Base-by-base conservation (phyloP, 2,329 filamentous ascomycete species). In the Pseudofabraea citricarpa region DNA sequence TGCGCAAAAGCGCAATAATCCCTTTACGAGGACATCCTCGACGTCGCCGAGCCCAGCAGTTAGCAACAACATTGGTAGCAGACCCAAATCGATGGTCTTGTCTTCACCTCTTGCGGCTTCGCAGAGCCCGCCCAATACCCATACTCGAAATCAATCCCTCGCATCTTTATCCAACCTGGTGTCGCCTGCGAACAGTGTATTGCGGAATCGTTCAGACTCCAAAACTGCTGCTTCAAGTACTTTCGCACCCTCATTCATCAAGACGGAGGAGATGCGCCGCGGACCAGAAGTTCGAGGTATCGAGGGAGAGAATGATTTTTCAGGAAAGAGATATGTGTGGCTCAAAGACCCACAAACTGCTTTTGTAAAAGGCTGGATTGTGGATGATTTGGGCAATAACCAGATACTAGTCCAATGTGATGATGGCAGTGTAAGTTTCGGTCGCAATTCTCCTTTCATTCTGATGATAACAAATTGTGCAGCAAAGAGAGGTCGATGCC, bases 301-400 rank as follows among this genome's bases (percentile, higher is more conserved):
- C 47, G 94, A 98, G 67, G 93, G 93, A 50, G 91, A 96, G 61
- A 97, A 96, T 64, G 93, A 98, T 73, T 97, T 98, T 65, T 98
- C 93, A 0, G 94, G 93, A 45, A 97, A 94, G 70, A 81, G 93
- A 71, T 98, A 97, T 72, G 90, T 98, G 52, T 98, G 93, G 94
- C 73, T 98, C 61, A 87, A 85, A 65, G 90, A 98, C 67, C 75
- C 87, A 2, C 79, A 90, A 58, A 76, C 77, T 43, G 93, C 93
- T 1, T 98, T 98, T 63, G 81, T 97, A 42, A 88, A 90, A 55
- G 94, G 91, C 4, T 91, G 90, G 80, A 82, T 98, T 10, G 77
- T 96, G 18, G 85, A 95, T 59, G 90, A 97, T 52, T 68, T 85
- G 40, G 78, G 72, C 2, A 77, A 71, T 38, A 81, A 83, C 41